Conservation (phyloP, 106 monocot species). For the Acorus gramineus region DNA sequence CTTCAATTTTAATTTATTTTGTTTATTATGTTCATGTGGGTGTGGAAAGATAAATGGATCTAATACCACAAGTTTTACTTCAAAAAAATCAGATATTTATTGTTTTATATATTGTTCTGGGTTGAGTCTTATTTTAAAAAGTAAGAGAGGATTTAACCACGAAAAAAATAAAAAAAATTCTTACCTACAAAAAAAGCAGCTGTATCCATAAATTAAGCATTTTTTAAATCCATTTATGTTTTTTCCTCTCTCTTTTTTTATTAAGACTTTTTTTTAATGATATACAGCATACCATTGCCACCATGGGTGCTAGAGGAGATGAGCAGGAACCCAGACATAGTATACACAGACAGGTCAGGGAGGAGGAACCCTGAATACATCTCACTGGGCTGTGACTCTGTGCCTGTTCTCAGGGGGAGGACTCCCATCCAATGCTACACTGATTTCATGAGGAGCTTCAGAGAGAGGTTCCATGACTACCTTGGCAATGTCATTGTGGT, state of each 20-base stretch:
- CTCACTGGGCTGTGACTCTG: constrained; percentile 62
- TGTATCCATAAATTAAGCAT: no score
- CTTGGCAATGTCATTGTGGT: constrained; percentile 64
- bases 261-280: not conserved
- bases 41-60: no score
- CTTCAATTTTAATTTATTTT: no score
- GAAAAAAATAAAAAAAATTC: no score
- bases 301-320: constrained; percentile 72
- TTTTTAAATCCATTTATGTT: not conserved
- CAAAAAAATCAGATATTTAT: no score
- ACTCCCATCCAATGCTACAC: constrained; percentile 74
- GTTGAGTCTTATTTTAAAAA: no score
- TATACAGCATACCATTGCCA: constrained; percentile 63
- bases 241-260: not conserved
- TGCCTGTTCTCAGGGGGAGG: constrained; percentile 59
- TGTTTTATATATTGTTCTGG: no score
- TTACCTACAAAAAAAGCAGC: no score
- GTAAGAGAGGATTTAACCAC: no score
- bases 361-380: constrained; percentile 77
- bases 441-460: constrained; percentile 70
- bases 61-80: no score
- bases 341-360: constrained; percentile 57
- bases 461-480: constrained; percentile 50
- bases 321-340: constrained; percentile 49
- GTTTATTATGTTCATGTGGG: no score